Evolutionary conservation across 2,329 filamentous ascomycete genomes (phyloP), one percentile per base, ranked within the genome.

Genomic region (Amphichorda felina): DNA sequence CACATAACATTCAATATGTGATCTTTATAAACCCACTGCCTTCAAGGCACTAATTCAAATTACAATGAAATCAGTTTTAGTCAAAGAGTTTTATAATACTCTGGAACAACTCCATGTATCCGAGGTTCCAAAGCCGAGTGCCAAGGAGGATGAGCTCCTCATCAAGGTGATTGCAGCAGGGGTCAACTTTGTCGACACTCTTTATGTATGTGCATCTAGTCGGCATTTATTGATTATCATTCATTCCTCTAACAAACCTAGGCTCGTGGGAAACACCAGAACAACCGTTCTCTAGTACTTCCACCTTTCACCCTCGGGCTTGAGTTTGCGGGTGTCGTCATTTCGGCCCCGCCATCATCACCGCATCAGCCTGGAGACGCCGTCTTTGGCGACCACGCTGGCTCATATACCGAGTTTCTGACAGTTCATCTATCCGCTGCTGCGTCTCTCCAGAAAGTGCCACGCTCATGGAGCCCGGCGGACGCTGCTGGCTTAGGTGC

Each of bases 291-390:
- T n/a, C 63, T 72, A 36, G 62, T 72, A 26, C 57, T 56, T 22
- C 73, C 72, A 2, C 72, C 72, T 0, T 78, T 79, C 51, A 64
- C 61, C 2, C 60, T 76, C 1, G 73, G 73, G 10, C 68, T 69
- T n/a, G 72, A 78, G 47, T 78, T 77, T 45, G 59, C 70, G 1
- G 73, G 72, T n/a, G 54, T 63, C 2, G 56, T 78, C 1, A 40
- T 63, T 24, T 52, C 52, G 3, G 48, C 61, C 0, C 59, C 64
- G 0, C 15, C 49, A 5, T 28, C 36, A 11, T 57, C 53, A 13
- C 39, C 41, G 0, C 64, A 69, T 39, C 47, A 48, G 16, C 53
- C 54, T 4, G 72, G 71, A 6, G 64, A 71, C 30, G 53, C 58
- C 13, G 69, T 78, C 18, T 77, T 74, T 44, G 74, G 72, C 8